phyloP scores from a whole-genome alignment of 2,329 filamentous ascomycete genomes.

The Sclerotiophoma versabilis region DNA sequence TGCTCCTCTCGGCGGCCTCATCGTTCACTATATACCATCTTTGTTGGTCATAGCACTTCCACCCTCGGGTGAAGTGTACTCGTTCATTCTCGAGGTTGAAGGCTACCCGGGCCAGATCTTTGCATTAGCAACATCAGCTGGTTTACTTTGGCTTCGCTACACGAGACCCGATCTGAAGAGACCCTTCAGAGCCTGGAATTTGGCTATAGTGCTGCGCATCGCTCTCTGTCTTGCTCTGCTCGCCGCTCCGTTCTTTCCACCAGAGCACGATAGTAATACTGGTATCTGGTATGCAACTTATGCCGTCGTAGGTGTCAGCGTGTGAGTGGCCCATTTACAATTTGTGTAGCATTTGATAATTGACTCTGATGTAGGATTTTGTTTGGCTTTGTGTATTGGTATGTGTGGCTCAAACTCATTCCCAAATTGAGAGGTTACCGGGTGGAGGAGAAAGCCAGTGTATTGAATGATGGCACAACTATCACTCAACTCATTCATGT shows the following conservation, averaged over 20 bases:
- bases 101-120: constrained; percentile 71
- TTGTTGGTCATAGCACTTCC: constrained; percentile 71
- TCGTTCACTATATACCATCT: constrained; percentile 74
- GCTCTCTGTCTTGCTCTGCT: constrained; percentile 63
- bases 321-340: constrained; percentile 51
- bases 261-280: constrained; percentile 38
- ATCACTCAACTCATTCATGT: constrained; percentile 64
- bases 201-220: constrained; percentile 65
- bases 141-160: constrained; percentile 67
- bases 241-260: constrained; percentile 68
- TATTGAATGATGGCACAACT: constrained; percentile 70
- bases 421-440: constrained; percentile 66
- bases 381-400: constrained; percentile 72
- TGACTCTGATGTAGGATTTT: constrained; percentile 55
- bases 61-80: constrained; percentile 71
- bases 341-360: constrained; percentile 3
- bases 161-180: constrained; percentile 66
- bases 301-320: constrained; percentile 59
- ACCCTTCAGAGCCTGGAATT: constrained; percentile 71
- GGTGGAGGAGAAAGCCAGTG: constrained; percentile 67
- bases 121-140: constrained; percentile 63
- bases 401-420: constrained; percentile 67
- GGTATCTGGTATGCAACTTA: constrained; percentile 61
- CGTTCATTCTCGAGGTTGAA: constrained; percentile 76
- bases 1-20: constrained; percentile 70